These are phyloP conservation scores for Cyanidiococcus yangmingshanensis DNA, from an alignment of 23 red algal genomes.

Conservation along the genomic window DNA sequence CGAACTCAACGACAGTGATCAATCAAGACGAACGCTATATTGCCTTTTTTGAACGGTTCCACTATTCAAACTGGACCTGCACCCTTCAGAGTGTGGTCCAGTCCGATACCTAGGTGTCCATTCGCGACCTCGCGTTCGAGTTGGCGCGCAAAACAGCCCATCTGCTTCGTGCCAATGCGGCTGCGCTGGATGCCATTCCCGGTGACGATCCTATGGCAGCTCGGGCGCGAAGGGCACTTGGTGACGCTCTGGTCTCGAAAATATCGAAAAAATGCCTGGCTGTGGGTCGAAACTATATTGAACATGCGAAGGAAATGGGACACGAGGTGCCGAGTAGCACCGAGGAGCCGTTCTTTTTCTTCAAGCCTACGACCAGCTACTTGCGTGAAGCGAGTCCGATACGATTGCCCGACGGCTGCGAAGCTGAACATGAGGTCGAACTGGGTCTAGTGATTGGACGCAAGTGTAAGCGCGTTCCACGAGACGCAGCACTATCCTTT, in stretches of 20 bases:
- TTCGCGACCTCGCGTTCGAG: too few species aligned
- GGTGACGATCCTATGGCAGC: neutral
- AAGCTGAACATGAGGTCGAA: conserved; percentile 22
- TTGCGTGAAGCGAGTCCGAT: conserved; percentile 9
- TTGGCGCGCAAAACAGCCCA: too few species aligned
- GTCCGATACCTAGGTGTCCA: too few species aligned
- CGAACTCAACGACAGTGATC: too few species aligned
- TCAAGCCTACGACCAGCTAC: conserved; percentile 24
- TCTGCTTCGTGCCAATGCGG: too few species aligned
- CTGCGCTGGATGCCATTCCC: too few species aligned
- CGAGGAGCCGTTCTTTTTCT: conserved; percentile 18
- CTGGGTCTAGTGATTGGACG: conserved; percentile 16
- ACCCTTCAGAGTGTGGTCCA: too few species aligned
- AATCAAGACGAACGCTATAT: too few species aligned
- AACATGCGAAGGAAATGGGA: conserved; percentile 30
- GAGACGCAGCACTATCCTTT: conserved; percentile 2
- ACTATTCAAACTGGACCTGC: too few species aligned
- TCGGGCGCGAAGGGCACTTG: neutral
- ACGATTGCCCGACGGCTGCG: neutral
- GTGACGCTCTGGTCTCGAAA: neutral
- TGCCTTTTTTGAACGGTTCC: too few species aligned
- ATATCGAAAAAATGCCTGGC: neutral
- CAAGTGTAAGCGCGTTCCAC: neutral
- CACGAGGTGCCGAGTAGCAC: neutral
- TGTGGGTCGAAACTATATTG: conserved; percentile 22